A percentile compares a stretch with the other conserved stretches of the same genome.
phyloP scores from a whole-genome alignment of 2,329 filamentous ascomycete genomes.

The Colletotrichum orchidophilum region DNA sequence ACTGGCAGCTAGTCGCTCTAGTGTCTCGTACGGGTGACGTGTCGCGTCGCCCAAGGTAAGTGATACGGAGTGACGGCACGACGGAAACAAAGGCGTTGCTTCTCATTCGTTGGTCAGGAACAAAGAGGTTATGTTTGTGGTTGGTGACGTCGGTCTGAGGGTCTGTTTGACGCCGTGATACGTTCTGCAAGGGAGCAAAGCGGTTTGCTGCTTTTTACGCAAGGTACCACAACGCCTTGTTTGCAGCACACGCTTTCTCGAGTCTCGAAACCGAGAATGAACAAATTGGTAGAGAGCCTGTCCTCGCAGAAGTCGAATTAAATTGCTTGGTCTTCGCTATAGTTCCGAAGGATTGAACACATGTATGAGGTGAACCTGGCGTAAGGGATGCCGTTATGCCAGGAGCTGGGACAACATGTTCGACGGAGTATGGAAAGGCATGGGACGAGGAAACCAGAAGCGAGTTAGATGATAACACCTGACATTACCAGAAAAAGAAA shows the following conservation, averaged over 20 bases:
- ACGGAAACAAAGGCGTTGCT: background rate
- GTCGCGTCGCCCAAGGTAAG: background rate
- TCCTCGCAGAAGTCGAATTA: background rate
- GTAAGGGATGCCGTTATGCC: background rate
- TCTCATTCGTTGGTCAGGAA: background rate
- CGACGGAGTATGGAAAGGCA: background rate
- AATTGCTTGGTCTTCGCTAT: background rate
- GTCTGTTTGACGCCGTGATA: background rate
- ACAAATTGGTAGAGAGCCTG: background rate
- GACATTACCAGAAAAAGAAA: background rate
- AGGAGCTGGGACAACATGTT: background rate
- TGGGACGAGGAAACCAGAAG: background rate
- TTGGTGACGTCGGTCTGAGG: background rate
- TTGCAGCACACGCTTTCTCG: background rate
- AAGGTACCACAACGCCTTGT: background rate
- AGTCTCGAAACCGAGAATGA: background rate
- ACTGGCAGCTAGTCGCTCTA: background rate
- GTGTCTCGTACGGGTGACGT: background rate
- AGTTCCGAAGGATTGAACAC: background rate
- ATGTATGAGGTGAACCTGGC: background rate
- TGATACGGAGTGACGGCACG: background rate
- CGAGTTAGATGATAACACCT: background rate
- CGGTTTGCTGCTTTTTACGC: background rate
- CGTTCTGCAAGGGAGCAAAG: background rate
- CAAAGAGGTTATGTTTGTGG: background rate